phyloP scores from a whole-genome alignment of 139 green algal species.

The Edaphochlamys debaryana region DNA sequence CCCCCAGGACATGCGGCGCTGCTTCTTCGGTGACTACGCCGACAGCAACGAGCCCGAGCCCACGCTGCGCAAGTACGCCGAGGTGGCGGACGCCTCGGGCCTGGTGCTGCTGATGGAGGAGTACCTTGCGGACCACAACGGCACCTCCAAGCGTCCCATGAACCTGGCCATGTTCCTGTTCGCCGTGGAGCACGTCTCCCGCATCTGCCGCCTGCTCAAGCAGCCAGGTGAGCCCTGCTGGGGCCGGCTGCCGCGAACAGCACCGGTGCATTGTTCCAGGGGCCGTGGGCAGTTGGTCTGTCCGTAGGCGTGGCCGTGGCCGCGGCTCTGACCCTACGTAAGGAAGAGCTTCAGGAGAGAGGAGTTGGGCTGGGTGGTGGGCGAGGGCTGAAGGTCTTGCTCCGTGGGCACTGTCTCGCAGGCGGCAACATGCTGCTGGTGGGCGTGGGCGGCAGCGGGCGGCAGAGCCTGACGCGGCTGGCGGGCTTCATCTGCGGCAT shows the following conservation, averaged over 20 bases:
- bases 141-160: conserved; percentile 79
- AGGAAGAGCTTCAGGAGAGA: no score
- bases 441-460: conserved; percentile 78
- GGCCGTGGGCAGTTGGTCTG: no score
- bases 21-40: conserved; percentile 84
- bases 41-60: conserved; percentile 58
- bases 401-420: background rate
- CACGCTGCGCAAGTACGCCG: conserved; percentile 54
- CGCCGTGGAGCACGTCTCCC: conserved; percentile 78
- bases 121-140: conserved; percentile 79
- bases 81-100: conserved; percentile 19
- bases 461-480: conserved; percentile 76
- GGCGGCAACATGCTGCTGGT: conserved; percentile 81
- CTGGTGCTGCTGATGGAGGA: conserved; percentile 69
- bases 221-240: conserved; percentile 64
- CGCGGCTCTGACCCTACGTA: no score
- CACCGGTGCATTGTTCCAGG: no score
- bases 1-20: conserved; percentile 68
- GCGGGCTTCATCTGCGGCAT: conserved; percentile 77
- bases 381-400: no score
- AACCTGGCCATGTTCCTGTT: conserved; percentile 84
- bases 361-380: no score
- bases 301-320: no score
- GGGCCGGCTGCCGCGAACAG: no score
- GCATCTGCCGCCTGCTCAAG: conserved; percentile 70